Evolutionary conservation across 495 filamentous ascomycete genomes (phyloP).

Genomic region (Tuber indicum): DNA sequence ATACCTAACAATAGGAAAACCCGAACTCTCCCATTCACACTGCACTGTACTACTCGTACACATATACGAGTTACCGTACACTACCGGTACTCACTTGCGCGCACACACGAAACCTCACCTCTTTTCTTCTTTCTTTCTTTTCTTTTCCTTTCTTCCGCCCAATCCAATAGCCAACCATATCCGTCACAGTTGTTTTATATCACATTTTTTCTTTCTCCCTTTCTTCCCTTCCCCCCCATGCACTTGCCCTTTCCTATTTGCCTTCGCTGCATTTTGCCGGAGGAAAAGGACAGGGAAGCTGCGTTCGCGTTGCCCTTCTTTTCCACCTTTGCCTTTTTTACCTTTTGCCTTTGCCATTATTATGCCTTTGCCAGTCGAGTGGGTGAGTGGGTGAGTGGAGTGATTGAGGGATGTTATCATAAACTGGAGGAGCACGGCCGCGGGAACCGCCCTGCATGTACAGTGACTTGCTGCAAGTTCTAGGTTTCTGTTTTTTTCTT

Average conservation of each 20-base stretch:
- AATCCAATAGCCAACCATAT: too few species aligned
- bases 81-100: background rate
- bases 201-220: background rate
- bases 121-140: background rate
- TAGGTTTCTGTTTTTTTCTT: too few species aligned
- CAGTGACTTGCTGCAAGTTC: background rate
- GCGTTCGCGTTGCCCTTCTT: background rate
- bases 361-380: background rate
- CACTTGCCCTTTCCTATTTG: background rate
- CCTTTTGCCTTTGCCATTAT: too few species aligned
- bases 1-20: too few species aligned
- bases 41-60: too few species aligned
- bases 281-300: background rate
- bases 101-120: background rate
- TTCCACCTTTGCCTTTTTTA: background rate
- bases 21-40: too few species aligned
- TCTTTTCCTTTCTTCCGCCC: background rate
- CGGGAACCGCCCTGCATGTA: constrained; percentile 33
- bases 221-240: too few species aligned
- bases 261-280: background rate
- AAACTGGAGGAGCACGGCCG: constrained; percentile 14
- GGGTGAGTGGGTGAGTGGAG: background rate
- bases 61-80: background rate
- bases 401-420: constrained; percentile 8
- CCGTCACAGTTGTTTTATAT: background rate